Evolutionary conservation across 495 filamentous ascomycete species (phyloP).

Genomic region (Daldinia caldariorum): DNA sequence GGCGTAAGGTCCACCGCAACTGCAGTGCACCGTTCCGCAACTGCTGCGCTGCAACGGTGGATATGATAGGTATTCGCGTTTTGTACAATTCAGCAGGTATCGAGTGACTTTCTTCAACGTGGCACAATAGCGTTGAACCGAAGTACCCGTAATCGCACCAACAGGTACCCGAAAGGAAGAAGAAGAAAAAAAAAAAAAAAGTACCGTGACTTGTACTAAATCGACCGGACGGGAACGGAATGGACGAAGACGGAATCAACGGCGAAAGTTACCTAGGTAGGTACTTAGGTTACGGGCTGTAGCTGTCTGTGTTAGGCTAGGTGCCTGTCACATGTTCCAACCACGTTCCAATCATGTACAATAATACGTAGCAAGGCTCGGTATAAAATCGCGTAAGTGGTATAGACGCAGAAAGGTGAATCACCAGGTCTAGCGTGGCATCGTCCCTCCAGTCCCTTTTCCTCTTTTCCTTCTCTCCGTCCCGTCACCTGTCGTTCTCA

Average conservation of each 20-base stretch:
- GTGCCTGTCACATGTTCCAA: too few species aligned
- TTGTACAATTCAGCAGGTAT: slow-evolving; percentile 27
- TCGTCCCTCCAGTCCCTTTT: slow-evolving; percentile 2
- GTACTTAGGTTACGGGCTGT: too few species aligned
- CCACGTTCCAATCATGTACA: neutral
- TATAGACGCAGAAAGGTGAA: slow-evolving; percentile 10
- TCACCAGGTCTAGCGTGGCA: slow-evolving; percentile 38
- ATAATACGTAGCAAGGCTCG: slow-evolving; percentile 1
- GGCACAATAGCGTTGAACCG: slow-evolving; percentile 25
- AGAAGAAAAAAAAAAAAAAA: neutral
- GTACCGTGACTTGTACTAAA: slow-evolving; percentile 1
- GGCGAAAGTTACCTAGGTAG: slow-evolving; percentile 11
- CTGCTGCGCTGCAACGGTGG: slow-evolving; percentile 35
- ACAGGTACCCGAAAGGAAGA: slow-evolving; percentile 24
- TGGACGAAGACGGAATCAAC: slow-evolving; percentile 10
- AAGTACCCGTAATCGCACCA: slow-evolving; percentile 25
- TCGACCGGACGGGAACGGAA: slow-evolving; percentile 21
- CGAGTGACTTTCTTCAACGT: slow-evolving; percentile 33
- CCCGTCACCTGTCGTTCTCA: slow-evolving; percentile 22
- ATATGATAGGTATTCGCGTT: slow-evolving; percentile 11
- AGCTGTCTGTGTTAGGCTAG: too few species aligned
- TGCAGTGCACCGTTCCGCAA: slow-evolving; percentile 20
- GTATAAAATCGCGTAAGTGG: neutral
- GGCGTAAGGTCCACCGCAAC: slow-evolving; percentile 3
- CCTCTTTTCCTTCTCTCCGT: slow-evolving; percentile 7